Evolutionary conservation across 129 eudicot species (phyloP), one percentile per base, ranked within the genome.

Genomic region (Saposhnikovia divaricata): DNA sequence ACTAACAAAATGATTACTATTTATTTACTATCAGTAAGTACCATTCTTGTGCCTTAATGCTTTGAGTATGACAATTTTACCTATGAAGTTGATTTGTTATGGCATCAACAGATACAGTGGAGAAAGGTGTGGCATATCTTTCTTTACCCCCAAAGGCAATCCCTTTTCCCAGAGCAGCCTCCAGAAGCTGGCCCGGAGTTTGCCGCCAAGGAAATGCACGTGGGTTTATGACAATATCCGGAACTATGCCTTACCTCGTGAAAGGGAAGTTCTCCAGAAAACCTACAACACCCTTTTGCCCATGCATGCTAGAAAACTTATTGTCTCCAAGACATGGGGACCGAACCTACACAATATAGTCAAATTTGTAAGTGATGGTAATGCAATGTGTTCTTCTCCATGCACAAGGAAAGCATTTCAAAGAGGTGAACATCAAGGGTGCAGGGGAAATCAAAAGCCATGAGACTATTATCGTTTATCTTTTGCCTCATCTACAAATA

Each of bases 281-380:
- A 69, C 97, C 97, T 55, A 94, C 81, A 78, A 94, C 98, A 44
- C 98, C 97, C 87, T 94, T 94, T 74, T 94, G 98, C 57, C 98
- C 98, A 42, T 94, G 98, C 98, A 94, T 91, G 83, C 97, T 91
- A 3, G 98, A 91, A 40, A 94, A 94, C 79, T 94, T 94, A n/a
- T n/a, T 31, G 80, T 91, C 98, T 18, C 98, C 98, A 21, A 94
- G 97, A 77, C 90, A 90, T 11, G 98, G 96, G 5, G 91, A 74
- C 16, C 98, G 97, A 80, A 95, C 96, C 98, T 95, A 84, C 68
- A 83, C 76, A 73, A 78, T n/a, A 45, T 21, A 43, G 21, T 59
- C 65, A 23, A 14, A 81, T 53, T 23, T 6, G 47, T 53, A 59
- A 77, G 10, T 37, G 75, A 46, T n/a, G 34, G 68, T n/a, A 70